These are phyloP conservation scores for Dictyostelium intermedium DNA, from an alignment of 78 protist species.

Conservation along the genomic window DNA sequence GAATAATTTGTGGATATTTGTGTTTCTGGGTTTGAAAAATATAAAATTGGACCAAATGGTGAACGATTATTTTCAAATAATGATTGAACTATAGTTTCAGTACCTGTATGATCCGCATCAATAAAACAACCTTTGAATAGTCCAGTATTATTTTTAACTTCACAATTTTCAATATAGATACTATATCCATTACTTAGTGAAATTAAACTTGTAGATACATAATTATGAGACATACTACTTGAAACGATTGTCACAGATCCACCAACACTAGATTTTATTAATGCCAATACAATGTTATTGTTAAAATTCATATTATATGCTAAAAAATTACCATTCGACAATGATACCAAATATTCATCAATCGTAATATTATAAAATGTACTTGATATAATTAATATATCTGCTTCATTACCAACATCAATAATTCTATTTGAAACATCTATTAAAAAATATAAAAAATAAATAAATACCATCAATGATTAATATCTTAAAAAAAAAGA, in stretches of 20 bases:
- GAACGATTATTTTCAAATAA: constrained; percentile 9
- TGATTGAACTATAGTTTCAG: background rate
- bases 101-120: constrained; percentile 54
- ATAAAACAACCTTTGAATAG: constrained; percentile 28
- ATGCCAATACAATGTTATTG: background rate
- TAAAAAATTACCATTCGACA: constrained; percentile 32
- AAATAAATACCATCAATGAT: background rate
- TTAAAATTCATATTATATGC: background rate
- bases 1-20: background rate
- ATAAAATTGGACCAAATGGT: constrained; percentile 43
- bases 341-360: background rate
- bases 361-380: background rate
- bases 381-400: background rate
- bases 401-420: constrained; percentile 52
- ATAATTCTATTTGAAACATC: background rate
- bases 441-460: background rate
- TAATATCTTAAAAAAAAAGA: background rate
- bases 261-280: constrained; percentile 1
- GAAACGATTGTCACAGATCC: background rate
- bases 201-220: background rate
- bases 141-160: background rate
- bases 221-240: background rate
- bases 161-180: background rate
- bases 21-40: constrained; percentile 6
- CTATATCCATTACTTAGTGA: background rate